A percentile compares a stretch with the other conserved stretches of the same genome.
Evolutionary conservation across 1,284 basidiomycete genomes (phyloP).

Genomic region (Bjerkandera adusta): DNA sequence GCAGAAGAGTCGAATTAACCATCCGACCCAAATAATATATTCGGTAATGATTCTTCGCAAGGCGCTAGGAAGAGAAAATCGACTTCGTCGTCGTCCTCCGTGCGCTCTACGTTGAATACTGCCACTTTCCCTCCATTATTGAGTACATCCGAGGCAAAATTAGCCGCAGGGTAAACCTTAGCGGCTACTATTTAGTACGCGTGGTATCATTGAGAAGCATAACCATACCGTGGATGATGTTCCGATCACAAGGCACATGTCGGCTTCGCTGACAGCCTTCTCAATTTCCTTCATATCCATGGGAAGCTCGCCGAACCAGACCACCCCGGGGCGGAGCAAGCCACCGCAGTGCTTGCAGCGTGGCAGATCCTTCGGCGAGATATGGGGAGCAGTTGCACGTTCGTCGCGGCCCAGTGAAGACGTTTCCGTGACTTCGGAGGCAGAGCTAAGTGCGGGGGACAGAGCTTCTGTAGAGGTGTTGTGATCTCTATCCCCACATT

Average conservation of each 20-base stretch:
- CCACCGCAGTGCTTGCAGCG: slow-evolving; percentile 30
- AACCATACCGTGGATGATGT: slow-evolving; percentile 37
- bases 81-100: slow-evolving; percentile 27
- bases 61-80: slow-evolving; percentile 39
- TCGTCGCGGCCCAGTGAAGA: slow-evolving; percentile 10
- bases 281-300: slow-evolving; percentile 29
- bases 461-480: slow-evolving; percentile 26
- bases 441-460: slow-evolving; percentile 27
- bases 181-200: background rate
- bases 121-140: slow-evolving; percentile 29
- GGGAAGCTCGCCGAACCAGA: slow-evolving; percentile 39
- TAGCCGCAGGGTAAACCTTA: slow-evolving; percentile 36
- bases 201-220: background rate
- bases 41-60: slow-evolving; percentile 33
- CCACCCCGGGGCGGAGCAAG: slow-evolving; percentile 37
- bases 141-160: slow-evolving; percentile 31
- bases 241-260: slow-evolving; percentile 38
- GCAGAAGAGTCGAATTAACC: background rate
- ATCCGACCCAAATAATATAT: slow-evolving; percentile 7
- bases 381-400: slow-evolving; percentile 18
- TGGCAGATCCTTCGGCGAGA: slow-evolving; percentile 32
- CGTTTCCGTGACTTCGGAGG: slow-evolving; percentile 11
- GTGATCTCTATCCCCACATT: slow-evolving; percentile 17
- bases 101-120: slow-evolving; percentile 42
- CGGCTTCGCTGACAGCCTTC: slow-evolving; percentile 28